Base-by-base conservation (phyloP, 768 basidiomycete species). In the Boletus sensibilis region DNA sequence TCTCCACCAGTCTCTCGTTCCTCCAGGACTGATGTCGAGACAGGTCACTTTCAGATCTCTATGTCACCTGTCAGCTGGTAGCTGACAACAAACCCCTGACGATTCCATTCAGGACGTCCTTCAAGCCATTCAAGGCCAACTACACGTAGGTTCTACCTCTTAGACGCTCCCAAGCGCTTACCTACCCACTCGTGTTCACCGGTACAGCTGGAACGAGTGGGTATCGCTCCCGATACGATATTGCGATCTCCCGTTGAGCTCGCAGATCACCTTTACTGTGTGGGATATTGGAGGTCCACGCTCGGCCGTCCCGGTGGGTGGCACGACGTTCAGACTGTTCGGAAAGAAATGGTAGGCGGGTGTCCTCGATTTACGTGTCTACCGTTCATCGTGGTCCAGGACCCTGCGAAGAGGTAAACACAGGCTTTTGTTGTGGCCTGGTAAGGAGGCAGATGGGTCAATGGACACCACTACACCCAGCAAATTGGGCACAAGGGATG, bases 31-130 rank as follows among this genome's bases (percentile, higher is more conserved):
- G 52, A 69, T 52, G 57, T 60, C 48, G 56, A 62, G 61, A 41
- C 75, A 97, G 94, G 61, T 86, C 84, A 14, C 83, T 89, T 62
- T 91, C 94, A 68, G 97, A 98, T 74, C 82, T 98, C 55, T 96
- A 93, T 73, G 89, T 98, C 51, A 93, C 91, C 12, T 89, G 92
- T 68, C 92, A 96, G 68, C 85, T 99, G 16, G 80, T 92, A 57
- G 90, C 93, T 12, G 93, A 97, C 69, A 96, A 96, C 71, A 93
- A 94, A 66, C 92, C 92, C 0, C 77, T 96, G 41, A 94, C 94
- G 0, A 90, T 96, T 33, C 90, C 94, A 0, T 93, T 91, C 70
- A 85, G 92, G 38, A 98, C 96, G 1, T 85, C 90, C 1, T 94
- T 92, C 81, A 96, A 95, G 72, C 82, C 92, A 3, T 97, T 97